Evolutionary conservation across 495 filamentous ascomycete species (phyloP), one percentile per base, ranked within the genome.

Genomic region (Podospora sp.): DNA sequence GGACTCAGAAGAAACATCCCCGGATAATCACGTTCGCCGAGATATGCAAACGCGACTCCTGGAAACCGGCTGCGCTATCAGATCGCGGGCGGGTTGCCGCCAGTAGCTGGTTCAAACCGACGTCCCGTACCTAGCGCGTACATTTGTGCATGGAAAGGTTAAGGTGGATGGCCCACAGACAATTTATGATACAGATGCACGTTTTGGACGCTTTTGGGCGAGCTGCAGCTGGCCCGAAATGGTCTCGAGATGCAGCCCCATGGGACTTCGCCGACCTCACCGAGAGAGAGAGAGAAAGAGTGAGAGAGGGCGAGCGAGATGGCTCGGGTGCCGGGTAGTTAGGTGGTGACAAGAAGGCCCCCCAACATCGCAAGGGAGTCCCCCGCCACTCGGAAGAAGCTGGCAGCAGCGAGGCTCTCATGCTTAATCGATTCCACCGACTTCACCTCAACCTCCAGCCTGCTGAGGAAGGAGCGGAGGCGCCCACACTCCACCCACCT

Each of bases 151-250:
- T 71, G 40, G 14, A 33, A 35, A 62, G 53, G 49, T 60, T 46
- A 46, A 46, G 4, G 40, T 25, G 35, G 60, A 50, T 46, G 60
- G 60, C 46, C 71, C 67, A 72, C 72, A 69, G 22, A 67, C 67
- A 70, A 70, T 63, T 66, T 67, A 68, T 71, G 66, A 68, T 66
- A 66, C 59, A 66, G 49, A 66, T 61, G 40, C 69, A 71, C 64
- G 67, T 72, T 74, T 63, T 60, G 66, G 64, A 65, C 68, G 56
- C 63, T 49, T 62, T 67, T 71, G 62, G 62, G 61, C 56, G 53
- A 58, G 69, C 69, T 76, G 75, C 75, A 76, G 67, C 62, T 26
- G 60, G 75, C 75, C 68, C 25, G 65, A 76, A 73, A 66, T 66
- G 71, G 72, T 27, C 35, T 62, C 40, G 50, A 35, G 62, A 63